Conservation (phyloP, 768 basidiomycete species). For the Rhodosporidiobolus sp. region DNA sequence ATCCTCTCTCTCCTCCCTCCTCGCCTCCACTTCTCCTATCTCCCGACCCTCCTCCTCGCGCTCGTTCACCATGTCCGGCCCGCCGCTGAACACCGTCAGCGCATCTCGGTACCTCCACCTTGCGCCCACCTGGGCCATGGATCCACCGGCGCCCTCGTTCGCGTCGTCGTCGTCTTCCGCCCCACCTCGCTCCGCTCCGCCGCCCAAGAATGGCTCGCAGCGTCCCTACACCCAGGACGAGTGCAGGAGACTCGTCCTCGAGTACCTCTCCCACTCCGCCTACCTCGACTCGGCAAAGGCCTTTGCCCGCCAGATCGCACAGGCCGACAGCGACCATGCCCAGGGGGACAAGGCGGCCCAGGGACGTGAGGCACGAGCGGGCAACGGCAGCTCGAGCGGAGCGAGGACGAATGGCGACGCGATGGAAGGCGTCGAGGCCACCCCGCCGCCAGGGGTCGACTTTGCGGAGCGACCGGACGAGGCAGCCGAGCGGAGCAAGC, state of each 20-base stretch:
- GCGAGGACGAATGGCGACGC: not conserved
- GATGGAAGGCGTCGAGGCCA: constrained; percentile 38
- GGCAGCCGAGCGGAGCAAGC: too few relatives aligned
- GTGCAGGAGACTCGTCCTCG: constrained; percentile 27
- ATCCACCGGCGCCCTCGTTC: not conserved
- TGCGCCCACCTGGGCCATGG: not conserved
- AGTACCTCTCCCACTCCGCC: constrained; percentile 21
- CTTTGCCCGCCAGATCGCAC: constrained; percentile 17
- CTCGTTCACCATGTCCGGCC: too few relatives aligned
- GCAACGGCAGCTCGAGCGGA: not conserved
- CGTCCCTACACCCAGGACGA: constrained; percentile 7
- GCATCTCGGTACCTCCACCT: constrained; percentile 6
- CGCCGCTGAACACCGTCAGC: not conserved
- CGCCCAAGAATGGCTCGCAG: not conserved
- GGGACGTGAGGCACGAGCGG: not conserved
- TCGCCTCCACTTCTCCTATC: too few relatives aligned
- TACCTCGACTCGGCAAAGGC: constrained; percentile 32
- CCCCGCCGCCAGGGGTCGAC: constrained; percentile 1
- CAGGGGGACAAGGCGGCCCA: not conserved
- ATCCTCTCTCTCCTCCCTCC: too few relatives aligned
- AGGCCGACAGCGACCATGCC: not conserved
- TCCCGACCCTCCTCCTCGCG: too few relatives aligned
- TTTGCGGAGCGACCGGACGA: not conserved
- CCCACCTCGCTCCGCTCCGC: not conserved
- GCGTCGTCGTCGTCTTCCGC: not conserved